phyloP scores from a whole-genome alignment of 331 rosid species.

The Quercus phellos region DNA sequence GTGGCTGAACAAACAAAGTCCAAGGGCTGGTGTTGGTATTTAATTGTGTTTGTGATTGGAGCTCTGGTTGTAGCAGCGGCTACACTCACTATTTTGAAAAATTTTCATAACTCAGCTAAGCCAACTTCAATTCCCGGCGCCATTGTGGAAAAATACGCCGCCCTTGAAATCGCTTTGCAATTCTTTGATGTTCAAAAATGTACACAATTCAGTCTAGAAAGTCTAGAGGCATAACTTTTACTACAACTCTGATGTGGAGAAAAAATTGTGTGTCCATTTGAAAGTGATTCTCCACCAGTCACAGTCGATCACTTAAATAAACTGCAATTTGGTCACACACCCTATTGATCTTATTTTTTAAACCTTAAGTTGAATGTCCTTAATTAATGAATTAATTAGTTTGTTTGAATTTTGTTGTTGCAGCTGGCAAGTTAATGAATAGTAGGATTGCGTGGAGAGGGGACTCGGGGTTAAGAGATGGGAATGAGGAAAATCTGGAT shows the following conservation, averaged over 20 bases:
- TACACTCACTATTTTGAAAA: constrained; percentile 12
- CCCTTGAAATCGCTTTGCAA: constrained; percentile 39
- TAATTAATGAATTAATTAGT: not conserved
- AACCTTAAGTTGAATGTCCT: not conserved
- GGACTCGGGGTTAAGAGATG: constrained; percentile 41
- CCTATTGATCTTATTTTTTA: not conserved
- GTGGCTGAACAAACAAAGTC: constrained; percentile 3
- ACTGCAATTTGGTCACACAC: not conserved
- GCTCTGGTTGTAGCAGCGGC: constrained; percentile 27
- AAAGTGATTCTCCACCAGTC: too few relatives aligned
- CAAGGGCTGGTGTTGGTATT: constrained; percentile 23
- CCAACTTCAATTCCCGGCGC: constrained; percentile 9
- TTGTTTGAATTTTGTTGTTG: not conserved
- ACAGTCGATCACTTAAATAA: too few relatives aligned
- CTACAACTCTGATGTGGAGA: too few relatives aligned
- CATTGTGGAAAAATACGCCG: constrained; percentile 28
- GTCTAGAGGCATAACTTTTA: too few relatives aligned
- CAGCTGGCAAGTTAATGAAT: constrained; percentile 29
- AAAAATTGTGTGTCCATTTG: too few relatives aligned
- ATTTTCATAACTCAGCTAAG: constrained; percentile 8
- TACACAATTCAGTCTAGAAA: not conserved
- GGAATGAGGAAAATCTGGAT: constrained; percentile 41
- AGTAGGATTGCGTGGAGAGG: constrained; percentile 45
- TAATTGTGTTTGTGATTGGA: constrained; percentile 24
- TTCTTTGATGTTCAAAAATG: constrained; percentile 46